Evolutionary conservation across 2,329 filamentous ascomycete genomes (phyloP).

Genomic region (Pseudogymnoascus sp.): DNA sequence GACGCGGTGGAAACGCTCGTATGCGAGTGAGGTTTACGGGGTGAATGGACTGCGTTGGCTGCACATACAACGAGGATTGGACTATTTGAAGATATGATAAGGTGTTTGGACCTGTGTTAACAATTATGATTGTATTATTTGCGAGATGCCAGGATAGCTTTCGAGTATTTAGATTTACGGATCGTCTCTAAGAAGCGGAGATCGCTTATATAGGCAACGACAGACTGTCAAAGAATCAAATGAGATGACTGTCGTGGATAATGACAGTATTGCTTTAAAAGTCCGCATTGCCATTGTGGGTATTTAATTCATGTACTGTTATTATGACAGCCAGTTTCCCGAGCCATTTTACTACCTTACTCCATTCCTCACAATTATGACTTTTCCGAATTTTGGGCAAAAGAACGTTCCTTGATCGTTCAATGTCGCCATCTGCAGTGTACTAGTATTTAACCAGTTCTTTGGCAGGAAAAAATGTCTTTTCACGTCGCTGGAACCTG

Average conservation of each 20-base stretch:
- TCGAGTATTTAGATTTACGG: slow-evolving; percentile 3
- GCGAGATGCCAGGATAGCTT: background rate
- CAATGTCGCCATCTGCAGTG: background rate
- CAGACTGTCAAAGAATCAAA: background rate
- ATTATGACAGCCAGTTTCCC: background rate
- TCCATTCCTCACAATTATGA: background rate
- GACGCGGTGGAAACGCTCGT: slow-evolving; percentile 1
- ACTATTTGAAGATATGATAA: background rate
- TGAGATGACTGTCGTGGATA: background rate
- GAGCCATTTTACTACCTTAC: background rate
- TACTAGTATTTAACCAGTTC: background rate
- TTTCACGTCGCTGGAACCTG: background rate
- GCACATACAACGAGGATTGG: background rate
- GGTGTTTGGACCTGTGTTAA: slow-evolving; percentile 3
- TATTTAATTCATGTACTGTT: too few relatives aligned
- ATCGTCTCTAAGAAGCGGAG: background rate
- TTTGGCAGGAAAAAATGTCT: background rate
- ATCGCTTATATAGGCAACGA: slow-evolving; percentile 6
- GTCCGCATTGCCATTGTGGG: too few relatives aligned
- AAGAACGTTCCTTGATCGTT: background rate
- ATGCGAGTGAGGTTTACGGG: background rate
- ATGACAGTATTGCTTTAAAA: too few relatives aligned
- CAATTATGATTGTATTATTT: slow-evolving; percentile 5
- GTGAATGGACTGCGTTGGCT: background rate
- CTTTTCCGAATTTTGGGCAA: background rate